Evolutionary conservation across 108 stramenopile species (phyloP), one percentile per base, ranked within the genome.

Genomic region (Cyclotella atomus): DNA sequence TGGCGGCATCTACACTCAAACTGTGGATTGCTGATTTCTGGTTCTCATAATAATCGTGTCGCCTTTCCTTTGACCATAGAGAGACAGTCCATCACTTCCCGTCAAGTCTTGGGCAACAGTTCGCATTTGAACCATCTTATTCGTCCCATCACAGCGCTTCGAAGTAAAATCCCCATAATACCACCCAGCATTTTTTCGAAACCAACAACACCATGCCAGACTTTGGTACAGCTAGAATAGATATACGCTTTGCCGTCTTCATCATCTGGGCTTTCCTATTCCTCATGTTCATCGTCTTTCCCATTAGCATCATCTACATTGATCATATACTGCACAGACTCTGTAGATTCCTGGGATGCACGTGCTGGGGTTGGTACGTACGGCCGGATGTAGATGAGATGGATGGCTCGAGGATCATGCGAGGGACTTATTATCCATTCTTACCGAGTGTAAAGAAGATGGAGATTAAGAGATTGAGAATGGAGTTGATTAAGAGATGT

Each of bases 221-320:
- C n/a, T n/a, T n/a, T n/a, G n/a, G n/a, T n/a, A n/a, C n/a, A n/a
- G n/a, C n/a, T n/a, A n/a, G n/a, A n/a, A 38, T 71, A 34, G 70
- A 71, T 21, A 33, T 54, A 20, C 70, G 59, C 20, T 32, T 60
- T n/a, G 70, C 46, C 7, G 70, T 59, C 29, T 60, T 71, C n/a
- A 47, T 71, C 45, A 60, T 71, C 16, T 71, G 70, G 59, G 59
- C 30, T 3, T 29, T 71, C 28, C 43, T 71, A 38, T 43, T 71
- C 21, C 8, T 59, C 12, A 34, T 59, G 8, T 71, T 71, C 70
- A 49, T 71, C 29, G 28, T 71, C 16, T 33, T 71, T 10, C 70
- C 70, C 24, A 34, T 61, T 16, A 30, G 34, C 34, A 3, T 61
- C 6, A 19, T 61, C 2, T 61, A 24, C 19, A 2, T 61, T 3